These are phyloP conservation scores for Metschnikowia continentalis DNA, from an alignment of 805 yeast species.

Conservation along the genomic window DNA sequence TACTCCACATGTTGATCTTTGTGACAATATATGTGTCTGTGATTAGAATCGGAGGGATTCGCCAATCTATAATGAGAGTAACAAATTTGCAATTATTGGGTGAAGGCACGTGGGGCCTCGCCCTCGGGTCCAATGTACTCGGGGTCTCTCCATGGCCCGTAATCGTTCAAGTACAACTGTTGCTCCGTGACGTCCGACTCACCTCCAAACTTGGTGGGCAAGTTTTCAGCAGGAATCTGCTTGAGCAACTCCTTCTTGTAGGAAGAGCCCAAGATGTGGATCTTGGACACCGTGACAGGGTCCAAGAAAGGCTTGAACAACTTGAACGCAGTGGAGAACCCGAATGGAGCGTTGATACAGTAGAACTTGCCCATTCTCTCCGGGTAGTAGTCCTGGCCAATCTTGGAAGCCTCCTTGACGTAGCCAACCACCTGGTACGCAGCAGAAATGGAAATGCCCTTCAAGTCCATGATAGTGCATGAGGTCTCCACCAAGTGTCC, in stretches of 20 bases:
- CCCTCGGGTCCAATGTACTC: slow-evolving; percentile 92
- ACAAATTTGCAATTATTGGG: not conserved
- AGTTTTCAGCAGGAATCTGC: slow-evolving; percentile 90
- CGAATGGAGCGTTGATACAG: slow-evolving; percentile 94
- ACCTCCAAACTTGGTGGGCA: slow-evolving; percentile 92
- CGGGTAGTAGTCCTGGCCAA: slow-evolving; percentile 97
- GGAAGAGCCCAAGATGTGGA: slow-evolving; percentile 75
- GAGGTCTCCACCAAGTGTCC: slow-evolving; percentile 87
- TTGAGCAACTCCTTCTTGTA: slow-evolving; percentile 80
- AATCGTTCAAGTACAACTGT: slow-evolving; percentile 81
- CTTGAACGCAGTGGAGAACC: slow-evolving; percentile 90
- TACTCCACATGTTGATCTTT: not conserved
- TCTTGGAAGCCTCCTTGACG: slow-evolving; percentile 87
- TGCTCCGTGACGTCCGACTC: slow-evolving; percentile 62
- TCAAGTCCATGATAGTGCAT: slow-evolving; percentile 91
- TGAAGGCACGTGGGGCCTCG: slow-evolving; percentile 62
- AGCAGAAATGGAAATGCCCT: slow-evolving; percentile 82
- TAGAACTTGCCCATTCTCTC: slow-evolving; percentile 99
- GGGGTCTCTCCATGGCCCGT: slow-evolving; percentile 97
- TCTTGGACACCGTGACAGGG: slow-evolving; percentile 95
- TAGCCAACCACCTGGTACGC: slow-evolving; percentile 83
- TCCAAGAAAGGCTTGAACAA: slow-evolving; percentile 91
- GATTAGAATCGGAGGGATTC: not conserved
- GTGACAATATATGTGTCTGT: not conserved
- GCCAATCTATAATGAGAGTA: not conserved